Percentiles rank a stretch among this genome's conserved stretches.
Evolutionary conservation across 225 moss, liverwort and hornwort species (phyloP).

Genomic region (Rhytidiadelphus loreus): DNA sequence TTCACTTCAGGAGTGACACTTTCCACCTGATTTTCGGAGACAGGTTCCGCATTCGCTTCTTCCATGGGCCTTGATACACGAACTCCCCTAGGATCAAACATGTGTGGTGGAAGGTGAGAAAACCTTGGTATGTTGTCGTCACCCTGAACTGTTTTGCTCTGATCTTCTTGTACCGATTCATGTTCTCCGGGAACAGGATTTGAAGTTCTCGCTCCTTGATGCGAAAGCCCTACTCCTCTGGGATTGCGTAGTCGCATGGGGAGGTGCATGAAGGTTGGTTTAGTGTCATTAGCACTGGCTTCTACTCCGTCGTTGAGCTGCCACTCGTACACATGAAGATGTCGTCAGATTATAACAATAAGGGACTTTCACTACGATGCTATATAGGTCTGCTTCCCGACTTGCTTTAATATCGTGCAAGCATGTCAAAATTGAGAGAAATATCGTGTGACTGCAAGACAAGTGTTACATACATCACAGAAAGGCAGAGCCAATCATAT

Average conservation of each 20-base stretch:
- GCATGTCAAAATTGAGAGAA: neutral
- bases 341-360: neutral
- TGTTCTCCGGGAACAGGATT: neutral
- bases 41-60: conserved; percentile 1
- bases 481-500: neutral
- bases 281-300: neutral
- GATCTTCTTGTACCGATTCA: conserved; percentile 3
- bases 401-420: neutral
- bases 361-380: neutral
- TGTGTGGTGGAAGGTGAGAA: conserved; percentile 16
- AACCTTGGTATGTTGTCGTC: neutral
- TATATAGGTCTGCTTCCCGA: neutral
- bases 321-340: neutral
- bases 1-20: conserved; percentile 1
- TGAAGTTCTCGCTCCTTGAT: neutral
- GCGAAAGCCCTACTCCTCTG: conserved; percentile 27
- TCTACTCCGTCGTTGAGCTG: conserved; percentile 20
- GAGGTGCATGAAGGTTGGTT: conserved; percentile 13
- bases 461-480: neutral
- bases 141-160: neutral
- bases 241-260: conserved; percentile 33
- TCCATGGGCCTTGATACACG: neutral
- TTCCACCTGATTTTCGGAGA: neutral
- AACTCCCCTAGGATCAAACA: conserved; percentile 22
- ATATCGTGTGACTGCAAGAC: neutral